Percentiles rank a stretch among this genome's conserved stretches.
Conservation (phyloP, 441 rosid genomes). For the Codiaeum variegatum region DNA sequence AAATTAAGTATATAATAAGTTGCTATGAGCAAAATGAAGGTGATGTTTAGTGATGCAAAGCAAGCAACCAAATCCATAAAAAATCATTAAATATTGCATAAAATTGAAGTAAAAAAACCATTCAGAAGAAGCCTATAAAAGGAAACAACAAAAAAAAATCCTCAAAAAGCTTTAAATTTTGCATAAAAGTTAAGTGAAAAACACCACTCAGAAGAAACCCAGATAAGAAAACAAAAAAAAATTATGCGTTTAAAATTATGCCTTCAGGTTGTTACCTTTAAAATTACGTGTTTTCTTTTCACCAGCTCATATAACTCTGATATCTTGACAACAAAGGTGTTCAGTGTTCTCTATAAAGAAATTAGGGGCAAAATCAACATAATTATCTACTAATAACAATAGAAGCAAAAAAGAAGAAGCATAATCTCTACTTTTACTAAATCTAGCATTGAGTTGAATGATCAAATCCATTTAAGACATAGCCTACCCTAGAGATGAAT, state of each 20-base stretch:
- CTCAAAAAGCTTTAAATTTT: background rate
- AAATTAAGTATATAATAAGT: background rate
- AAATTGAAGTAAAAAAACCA: no score
- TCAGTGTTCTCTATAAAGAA: constrained; percentile 49
- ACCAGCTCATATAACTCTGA: constrained; percentile 53
- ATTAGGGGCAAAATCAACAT: background rate
- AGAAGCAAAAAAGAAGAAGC: background rate
- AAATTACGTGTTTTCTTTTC: constrained; percentile 51
- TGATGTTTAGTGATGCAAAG: no score
- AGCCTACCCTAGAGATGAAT: background rate
- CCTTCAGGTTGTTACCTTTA: no score
- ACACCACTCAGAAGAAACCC: no score
- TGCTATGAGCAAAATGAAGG: no score
- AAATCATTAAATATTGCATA: no score
- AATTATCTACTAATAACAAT: background rate
- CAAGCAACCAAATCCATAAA: no score
- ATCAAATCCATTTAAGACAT: background rate
- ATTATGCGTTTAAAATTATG: no score
- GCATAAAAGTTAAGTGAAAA: background rate
- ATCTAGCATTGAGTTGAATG: background rate
- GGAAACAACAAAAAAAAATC: no score
- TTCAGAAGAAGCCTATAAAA: no score
- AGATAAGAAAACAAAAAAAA: background rate
- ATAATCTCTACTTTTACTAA: no score
- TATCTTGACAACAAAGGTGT: constrained; percentile 49